Conservation (phyloP, 129 eudicot genomes). For the Oenanthe sinensis region DNA sequence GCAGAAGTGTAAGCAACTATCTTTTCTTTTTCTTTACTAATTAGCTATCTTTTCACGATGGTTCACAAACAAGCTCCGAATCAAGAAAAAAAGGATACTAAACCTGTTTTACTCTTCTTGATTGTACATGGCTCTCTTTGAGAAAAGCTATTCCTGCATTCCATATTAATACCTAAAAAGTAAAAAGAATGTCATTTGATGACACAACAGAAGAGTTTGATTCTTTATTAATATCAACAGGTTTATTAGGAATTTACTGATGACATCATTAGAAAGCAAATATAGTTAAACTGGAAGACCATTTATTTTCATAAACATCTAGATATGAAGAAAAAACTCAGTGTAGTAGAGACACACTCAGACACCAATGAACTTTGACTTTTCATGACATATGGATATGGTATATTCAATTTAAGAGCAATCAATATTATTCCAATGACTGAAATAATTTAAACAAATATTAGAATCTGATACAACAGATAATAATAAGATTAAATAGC, state of each 20-base stretch:
- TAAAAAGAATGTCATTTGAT: not conserved
- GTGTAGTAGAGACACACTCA: not conserved
- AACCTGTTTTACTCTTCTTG: slow-evolving; percentile 82
- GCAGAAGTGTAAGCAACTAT: not conserved
- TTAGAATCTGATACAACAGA: not conserved
- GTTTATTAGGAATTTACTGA: too few relatives aligned
- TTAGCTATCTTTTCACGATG: not conserved
- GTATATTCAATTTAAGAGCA: not conserved
- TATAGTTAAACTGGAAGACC: not conserved
- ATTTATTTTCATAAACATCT: not conserved
- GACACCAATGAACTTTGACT: not conserved
- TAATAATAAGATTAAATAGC: not conserved
- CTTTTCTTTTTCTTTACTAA: not conserved
- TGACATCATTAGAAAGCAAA: not conserved
- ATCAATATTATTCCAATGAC: not conserved
- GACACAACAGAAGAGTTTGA: not conserved
- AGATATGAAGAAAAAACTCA: not conserved
- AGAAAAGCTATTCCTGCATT: slow-evolving; percentile 62
- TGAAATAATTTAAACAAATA: not conserved
- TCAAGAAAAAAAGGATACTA: slow-evolving; percentile 1
- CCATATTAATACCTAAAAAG: slow-evolving; percentile 45
- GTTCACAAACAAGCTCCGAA: not conserved
- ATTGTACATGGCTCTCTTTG: slow-evolving; percentile 72
- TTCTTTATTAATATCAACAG: not conserved
- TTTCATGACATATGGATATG: not conserved